A percentile compares a stretch with the other conserved stretches of the same genome.
These are phyloP conservation scores for Backusella tuberculispora DNA, from an alignment of 192 early-diverging fungal species.

Conservation along the genomic window DNA sequence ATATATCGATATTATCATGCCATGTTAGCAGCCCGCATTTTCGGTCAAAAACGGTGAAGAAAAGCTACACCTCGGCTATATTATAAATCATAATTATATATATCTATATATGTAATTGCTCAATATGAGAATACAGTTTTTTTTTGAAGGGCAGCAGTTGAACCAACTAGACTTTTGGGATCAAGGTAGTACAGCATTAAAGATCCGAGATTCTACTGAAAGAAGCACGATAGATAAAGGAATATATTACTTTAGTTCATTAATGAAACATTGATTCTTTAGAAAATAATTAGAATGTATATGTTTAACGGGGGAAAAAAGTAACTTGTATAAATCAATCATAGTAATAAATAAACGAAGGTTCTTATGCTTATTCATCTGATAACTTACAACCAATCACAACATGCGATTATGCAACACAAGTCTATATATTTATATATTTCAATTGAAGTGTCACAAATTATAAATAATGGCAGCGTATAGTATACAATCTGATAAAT, in stretches of 20 bases:
- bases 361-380: neutral
- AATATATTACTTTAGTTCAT: neutral
- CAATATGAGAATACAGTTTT: neutral
- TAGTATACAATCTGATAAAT: constrained; percentile 1
- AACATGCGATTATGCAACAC: neutral
- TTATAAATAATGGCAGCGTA: neutral
- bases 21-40: neutral
- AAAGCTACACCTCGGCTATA: neutral
- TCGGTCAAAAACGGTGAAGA: neutral
- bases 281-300: neutral
- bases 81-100: neutral
- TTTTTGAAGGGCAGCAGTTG: neutral
- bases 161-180: neutral
- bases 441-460: neutral
- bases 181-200: neutral
- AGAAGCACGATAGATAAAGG: neutral
- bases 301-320: neutral
- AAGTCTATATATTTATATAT: neutral
- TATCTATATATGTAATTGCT: neutral
- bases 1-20: neutral
- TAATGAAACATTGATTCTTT: neutral
- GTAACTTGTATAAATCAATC: neutral
- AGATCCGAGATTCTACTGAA: neutral
- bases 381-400: neutral
- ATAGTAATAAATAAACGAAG: neutral